A percentile compares a stretch with the other conserved stretches of the same genome.
Evolutionary conservation across 192 early-diverging fungal genomes (phyloP).

Genomic region (Rhizophlyctis rosea): DNA sequence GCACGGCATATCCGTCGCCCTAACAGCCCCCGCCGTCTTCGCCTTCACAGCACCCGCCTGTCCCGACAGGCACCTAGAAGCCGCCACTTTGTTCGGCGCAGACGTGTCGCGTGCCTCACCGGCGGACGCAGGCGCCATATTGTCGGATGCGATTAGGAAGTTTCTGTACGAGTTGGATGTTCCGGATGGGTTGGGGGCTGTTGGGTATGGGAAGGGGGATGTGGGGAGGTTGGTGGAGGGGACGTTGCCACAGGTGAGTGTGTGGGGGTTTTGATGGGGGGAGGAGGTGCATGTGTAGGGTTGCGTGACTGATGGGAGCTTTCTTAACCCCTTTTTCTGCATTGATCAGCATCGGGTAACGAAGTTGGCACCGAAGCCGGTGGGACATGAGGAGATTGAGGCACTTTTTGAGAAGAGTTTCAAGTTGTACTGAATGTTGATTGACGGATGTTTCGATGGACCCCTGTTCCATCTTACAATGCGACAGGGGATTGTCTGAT

Average conservation of each 20-base stretch:
- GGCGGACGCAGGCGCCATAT: slow-evolving; percentile 68
- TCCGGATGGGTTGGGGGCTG: slow-evolving; percentile 73
- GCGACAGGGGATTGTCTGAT: too few species aligned
- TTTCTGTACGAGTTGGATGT: slow-evolving; percentile 77
- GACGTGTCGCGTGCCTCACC: slow-evolving; percentile 61
- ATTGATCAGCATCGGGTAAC: slow-evolving; percentile 73
- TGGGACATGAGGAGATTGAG: slow-evolving; percentile 62
- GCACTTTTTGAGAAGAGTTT: slow-evolving; percentile 59
- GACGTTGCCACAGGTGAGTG: slow-evolving; percentile 72
- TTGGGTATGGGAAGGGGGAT: slow-evolving; percentile 70
- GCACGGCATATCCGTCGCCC: slow-evolving; percentile 80
- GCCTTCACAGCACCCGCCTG: slow-evolving; percentile 74
- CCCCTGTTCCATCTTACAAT: too few species aligned
- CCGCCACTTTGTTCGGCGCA: slow-evolving; percentile 55
- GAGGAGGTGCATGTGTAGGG: background rate
- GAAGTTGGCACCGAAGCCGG: slow-evolving; percentile 74
- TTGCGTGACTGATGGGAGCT: background rate
- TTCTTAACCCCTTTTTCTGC: too few species aligned
- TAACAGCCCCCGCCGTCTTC: slow-evolving; percentile 89
- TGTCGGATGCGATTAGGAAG: slow-evolving; percentile 72
- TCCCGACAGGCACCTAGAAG: slow-evolving; percentile 84
- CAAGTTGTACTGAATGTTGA: slow-evolving; percentile 40
- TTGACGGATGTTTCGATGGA: too few species aligned
- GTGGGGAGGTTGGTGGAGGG: slow-evolving; percentile 75
- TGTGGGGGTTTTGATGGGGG: too few species aligned